phyloP scores from a whole-genome alignment of 495 filamentous ascomycete genomes.

The Aspergillus bridgeri region DNA sequence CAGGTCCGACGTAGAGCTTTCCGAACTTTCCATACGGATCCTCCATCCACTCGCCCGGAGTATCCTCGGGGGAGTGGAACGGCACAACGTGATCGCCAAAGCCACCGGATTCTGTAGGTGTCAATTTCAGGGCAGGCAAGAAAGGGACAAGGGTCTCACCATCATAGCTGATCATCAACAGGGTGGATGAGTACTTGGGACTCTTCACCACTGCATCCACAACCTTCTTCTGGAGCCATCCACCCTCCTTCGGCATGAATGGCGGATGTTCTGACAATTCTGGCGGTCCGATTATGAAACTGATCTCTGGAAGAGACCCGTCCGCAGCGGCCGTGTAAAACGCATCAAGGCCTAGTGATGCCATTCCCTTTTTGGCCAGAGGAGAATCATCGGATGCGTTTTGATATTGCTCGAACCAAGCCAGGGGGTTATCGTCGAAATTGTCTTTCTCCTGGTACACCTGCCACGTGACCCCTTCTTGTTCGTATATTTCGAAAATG shows the following conservation, averaged over 20 bases:
- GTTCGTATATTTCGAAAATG: slow-evolving; percentile 48
- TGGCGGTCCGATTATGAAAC: slow-evolving; percentile 50
- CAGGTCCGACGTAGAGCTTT: slow-evolving; percentile 49
- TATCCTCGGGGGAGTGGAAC: slow-evolving; percentile 49
- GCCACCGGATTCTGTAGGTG: slow-evolving; percentile 45
- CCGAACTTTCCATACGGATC: slow-evolving; percentile 48
- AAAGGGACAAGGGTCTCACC: slow-evolving; percentile 17
- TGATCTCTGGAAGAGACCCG: slow-evolving; percentile 50
- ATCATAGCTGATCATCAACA: slow-evolving; percentile 52
- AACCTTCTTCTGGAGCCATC: slow-evolving; percentile 54
- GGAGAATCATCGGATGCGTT: slow-evolving; percentile 32
- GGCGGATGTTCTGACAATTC: slow-evolving; percentile 54
- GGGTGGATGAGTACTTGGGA: slow-evolving; percentile 47
- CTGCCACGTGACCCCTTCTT: slow-evolving; percentile 53
- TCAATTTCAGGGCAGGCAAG: slow-evolving; percentile 2
- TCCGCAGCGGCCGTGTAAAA: slow-evolving; percentile 51
- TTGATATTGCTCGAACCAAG: slow-evolving; percentile 55
- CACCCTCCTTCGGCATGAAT: slow-evolving; percentile 52
- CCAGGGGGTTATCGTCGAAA: slow-evolving; percentile 53
- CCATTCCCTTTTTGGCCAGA: slow-evolving; percentile 43
- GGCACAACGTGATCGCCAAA: slow-evolving; percentile 54
- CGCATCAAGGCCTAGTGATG: slow-evolving; percentile 41
- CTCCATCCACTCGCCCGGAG: slow-evolving; percentile 53
- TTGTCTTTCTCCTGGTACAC: slow-evolving; percentile 53
- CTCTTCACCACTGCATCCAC: slow-evolving; percentile 49